Evolutionary conservation across 306 rosid species (phyloP), one percentile per base, ranked within the genome.

Genomic region (Clitoria ternatea): DNA sequence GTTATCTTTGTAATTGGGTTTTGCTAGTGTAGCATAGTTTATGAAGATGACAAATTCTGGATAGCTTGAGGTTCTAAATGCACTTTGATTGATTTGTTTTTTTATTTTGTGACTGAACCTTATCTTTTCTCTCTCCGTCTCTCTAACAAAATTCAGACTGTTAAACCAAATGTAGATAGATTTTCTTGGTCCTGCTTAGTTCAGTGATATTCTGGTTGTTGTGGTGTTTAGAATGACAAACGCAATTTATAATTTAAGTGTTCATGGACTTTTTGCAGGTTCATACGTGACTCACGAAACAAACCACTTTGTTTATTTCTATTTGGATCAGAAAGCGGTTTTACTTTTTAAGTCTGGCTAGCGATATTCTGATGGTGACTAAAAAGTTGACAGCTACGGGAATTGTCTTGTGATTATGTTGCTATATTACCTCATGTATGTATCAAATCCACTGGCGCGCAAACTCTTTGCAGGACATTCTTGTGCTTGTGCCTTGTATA

Each of bases 211-310:
- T 36, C 32, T 32, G 32, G 56, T 32, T 40, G 56, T 5, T 61
- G 62, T 61, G 12, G 20, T 54, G 62, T 33, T 7, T 59, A 37
- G 61, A 69, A 52, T 30, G 74, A 27, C 36, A 42, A 26, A 14
- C 50, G 24, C 23, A 14, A 45, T 26, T 64, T 32, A 50, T 24
- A 27, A 54, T 45, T 22, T 3, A 63, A 76, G 62, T 15, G 40
- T 49, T 52, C 23, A 75, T 15, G 62, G 24, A 9, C 59, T 37
- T 60, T 52, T 37, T 75, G 74, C 92, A 92, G 98, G 98, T 85
- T 92, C 98, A 1, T 92, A 92, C 22, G 98, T 92, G 87, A 92
- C 98, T 72, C 98, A 92, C 57, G 98, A 92, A 85, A 92, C 98
- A 64, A 92, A 92, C 84, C 96, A 92, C 90, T 92, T 92, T 52